Base-by-base conservation (phyloP, 83 land plant species). In the Picea mariana region DNA sequence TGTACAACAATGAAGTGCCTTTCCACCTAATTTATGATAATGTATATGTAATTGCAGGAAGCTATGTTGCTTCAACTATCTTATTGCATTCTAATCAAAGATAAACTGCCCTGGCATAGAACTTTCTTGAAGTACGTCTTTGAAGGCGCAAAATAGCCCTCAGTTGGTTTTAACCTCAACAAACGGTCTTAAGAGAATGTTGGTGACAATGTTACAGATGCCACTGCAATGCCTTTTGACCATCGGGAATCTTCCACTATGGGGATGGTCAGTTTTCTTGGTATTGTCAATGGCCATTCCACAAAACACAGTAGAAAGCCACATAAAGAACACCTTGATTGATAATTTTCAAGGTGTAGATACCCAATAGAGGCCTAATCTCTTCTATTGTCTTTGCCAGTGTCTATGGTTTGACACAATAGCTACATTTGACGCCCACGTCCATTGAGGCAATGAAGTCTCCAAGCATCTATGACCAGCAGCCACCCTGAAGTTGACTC, bases 401-500 rank as follows among this genome's bases (percentile, higher is more conserved):
- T n/a, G 12, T 17, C 34, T 3, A 23, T 92, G 86, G 49, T 94
- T 85, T 24, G 93, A 92, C 79, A 89, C 91, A 12, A 95, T 91
- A 12, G 94, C 92, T 38, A 93, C 92, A 89, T 95, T 85, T 55
- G 94, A 89, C 71, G 92, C 88, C 97, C 97, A 95, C 91, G 91
- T 89, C 97, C 95, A 95, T 34, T 91, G 95, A 11, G 95, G 95
- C 81, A 95, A 75, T 23, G 90, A 76, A 38, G 78, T 62, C 40
- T 73, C 83, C 76, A 82, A 62, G 13, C 78, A 77, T 1, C 86
- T 88, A 20, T 31, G 79, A 73, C 81, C 85, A 27, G 16, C 49
- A 44, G 49, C 49, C 7, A 44, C 1, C 49, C 49, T 34, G 34
- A 31, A 34, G 31, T 27, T 27, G 31, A 27, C 31, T 27, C 31